A percentile compares a stretch with the other conserved stretches of the same genome.
These are phyloP conservation scores for Tephrocybe rancida DNA, from an alignment of 768 basidiomycete genomes.

Conservation along the genomic window DNA sequence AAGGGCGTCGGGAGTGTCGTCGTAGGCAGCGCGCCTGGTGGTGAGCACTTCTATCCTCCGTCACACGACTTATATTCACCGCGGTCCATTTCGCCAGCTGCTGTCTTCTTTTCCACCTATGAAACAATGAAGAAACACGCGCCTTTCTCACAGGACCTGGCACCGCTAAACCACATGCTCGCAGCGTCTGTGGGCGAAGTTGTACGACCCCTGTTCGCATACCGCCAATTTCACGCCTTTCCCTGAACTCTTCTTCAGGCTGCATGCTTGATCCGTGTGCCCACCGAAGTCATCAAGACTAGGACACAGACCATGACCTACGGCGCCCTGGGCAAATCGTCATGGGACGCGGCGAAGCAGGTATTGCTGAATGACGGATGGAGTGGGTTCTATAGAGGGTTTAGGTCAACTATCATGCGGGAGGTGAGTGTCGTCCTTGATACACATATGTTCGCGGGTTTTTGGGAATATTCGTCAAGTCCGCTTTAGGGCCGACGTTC, in stretches of 20 bases:
- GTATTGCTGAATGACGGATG: constrained; percentile 66
- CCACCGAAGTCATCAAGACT: constrained; percentile 96
- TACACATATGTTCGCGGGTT: neutral
- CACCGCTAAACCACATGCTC: constrained; percentile 60
- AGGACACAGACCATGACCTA: constrained; percentile 87
- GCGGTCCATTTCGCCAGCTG: constrained; percentile 57
- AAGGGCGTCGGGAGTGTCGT: constrained; percentile 93
- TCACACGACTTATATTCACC: neutral
- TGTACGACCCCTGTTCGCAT: constrained; percentile 34
- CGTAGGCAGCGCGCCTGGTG: constrained; percentile 94
- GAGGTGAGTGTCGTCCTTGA: constrained; percentile 29
- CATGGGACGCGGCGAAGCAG: constrained; percentile 57
- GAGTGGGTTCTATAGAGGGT: constrained; percentile 86
- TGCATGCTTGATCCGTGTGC: constrained; percentile 92
- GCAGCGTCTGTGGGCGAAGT: constrained; percentile 65
- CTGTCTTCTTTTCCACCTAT: constrained; percentile 93
- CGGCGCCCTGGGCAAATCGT: constrained; percentile 54
- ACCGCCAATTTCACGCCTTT: constrained; percentile 12
- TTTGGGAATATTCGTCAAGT: neutral
- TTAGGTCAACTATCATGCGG: constrained; percentile 70
- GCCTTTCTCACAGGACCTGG: constrained; percentile 61
- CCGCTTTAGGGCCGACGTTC: no score
- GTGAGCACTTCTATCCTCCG: constrained; percentile 40
- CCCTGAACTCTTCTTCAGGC: constrained; percentile 43
- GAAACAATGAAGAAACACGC: constrained; percentile 82